These are phyloP conservation scores for Terana coerulea DNA, from an alignment of 768 basidiomycete genomes.

Conservation along the genomic window DNA sequence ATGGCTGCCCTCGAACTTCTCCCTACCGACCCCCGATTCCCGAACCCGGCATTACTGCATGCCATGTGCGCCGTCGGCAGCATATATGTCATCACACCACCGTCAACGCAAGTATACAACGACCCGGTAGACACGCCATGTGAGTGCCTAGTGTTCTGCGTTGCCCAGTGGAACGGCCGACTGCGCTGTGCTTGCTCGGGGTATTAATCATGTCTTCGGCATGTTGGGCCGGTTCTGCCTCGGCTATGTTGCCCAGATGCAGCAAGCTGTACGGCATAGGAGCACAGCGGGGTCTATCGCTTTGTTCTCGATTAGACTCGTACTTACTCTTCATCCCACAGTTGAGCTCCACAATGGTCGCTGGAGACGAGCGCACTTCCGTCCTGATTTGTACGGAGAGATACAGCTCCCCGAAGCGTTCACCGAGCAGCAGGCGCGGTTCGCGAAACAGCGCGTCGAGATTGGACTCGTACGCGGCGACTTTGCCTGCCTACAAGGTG, in stretches of 20 bases:
- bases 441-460: constrained; percentile 48
- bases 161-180: background rate
- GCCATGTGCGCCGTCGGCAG: constrained; percentile 78
- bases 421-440: constrained; percentile 57
- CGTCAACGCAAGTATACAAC: constrained; percentile 32
- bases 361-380: constrained; percentile 27
- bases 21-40: constrained; percentile 68
- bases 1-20: constrained; percentile 55
- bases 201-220: background rate
- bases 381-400: constrained; percentile 15
- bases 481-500: constrained; percentile 58
- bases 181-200: no score
- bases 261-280: no score
- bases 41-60: constrained; percentile 65
- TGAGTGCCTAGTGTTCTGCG: background rate
- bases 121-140: constrained; percentile 6
- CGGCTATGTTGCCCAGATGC: no score
- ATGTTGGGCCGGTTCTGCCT: no score
- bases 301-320: no score
- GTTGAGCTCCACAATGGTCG: constrained; percentile 53
- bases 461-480: constrained; percentile 50
- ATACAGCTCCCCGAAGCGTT: constrained; percentile 53
- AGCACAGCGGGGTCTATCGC: no score
- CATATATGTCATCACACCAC: constrained; percentile 36
- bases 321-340: no score